Evolutionary conservation across 192 early-diverging fungal species (phyloP), one percentile per base, ranked within the genome.

Genomic region (Coemansia sp.): DNA sequence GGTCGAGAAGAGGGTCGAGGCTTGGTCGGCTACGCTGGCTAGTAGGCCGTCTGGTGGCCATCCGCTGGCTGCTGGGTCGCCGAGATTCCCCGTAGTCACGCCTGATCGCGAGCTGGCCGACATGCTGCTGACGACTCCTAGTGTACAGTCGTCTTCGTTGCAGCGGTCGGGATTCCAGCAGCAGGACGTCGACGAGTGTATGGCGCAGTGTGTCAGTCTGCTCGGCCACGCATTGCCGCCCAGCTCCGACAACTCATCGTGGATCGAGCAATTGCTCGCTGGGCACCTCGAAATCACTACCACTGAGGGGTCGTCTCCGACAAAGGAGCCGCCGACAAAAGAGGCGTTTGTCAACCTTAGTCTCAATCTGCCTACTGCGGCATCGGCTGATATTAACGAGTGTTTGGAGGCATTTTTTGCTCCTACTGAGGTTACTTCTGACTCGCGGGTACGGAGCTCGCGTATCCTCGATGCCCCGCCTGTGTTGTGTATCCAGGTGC

Each of bases 141-240:
- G 59, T 59, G 64, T 0, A 37, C 35, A 34, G 9, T 18, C 40
- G 43, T n/a, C 60, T 22, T 35, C 50, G 35, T 30, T 24, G 53
- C 50, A 62, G 52, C 44, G 32, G n/a, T 16, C 64, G 3, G 53
- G 27, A 1, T 24, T 44, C 9, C 81, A 83, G 30, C 90, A 91
- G 65, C 92, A 93, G 59, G 92, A 93, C 71, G 88, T 93, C 0
- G 86, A 88, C 27, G 91, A 93, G 67, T 90, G 89, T 61, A 89
- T 93, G 86, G 84, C 78, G 2, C 88, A 88, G 61, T 83, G 87
- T 13, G 88, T 92, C 66, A 75, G 81, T 4, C 71, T 88, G 10
- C 67, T 93, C 2, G 84, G 84, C 20, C 85, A 86, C 16, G 90
- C 89, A 0, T 75, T 93, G 50, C 76, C 82, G 7, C 80, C 76